Conservation (phyloP, 768 basidiomycete genomes). For the Amanita exitialis region DNA sequence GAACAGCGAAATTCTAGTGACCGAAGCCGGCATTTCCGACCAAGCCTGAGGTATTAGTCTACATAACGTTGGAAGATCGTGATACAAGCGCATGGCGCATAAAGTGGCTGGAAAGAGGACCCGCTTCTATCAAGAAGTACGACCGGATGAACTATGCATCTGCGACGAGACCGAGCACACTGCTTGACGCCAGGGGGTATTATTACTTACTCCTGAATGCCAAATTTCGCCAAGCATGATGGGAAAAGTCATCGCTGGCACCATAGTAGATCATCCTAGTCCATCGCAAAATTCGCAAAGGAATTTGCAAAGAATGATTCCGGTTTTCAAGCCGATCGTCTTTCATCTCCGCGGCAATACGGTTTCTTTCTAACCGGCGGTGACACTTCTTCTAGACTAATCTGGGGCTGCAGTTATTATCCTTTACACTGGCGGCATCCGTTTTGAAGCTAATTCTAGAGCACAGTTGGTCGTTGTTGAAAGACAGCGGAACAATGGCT, state of each 20-base stretch:
- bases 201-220: background rate
- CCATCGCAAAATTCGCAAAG: background rate
- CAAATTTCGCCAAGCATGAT: background rate
- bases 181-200: background rate
- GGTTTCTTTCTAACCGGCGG: background rate
- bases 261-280: background rate
- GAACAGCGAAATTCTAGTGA: slow-evolving; percentile 1
- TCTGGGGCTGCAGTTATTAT: background rate
- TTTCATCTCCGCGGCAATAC: slow-evolving; percentile 7
- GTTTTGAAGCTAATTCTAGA: background rate
- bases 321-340: background rate
- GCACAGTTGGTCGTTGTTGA: background rate
- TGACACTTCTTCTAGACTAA: background rate
- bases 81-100: background rate
- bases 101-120: background rate
- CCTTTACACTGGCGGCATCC: background rate
- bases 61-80: slow-evolving; percentile 3
- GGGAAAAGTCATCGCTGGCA: background rate
- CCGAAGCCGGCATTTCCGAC: slow-evolving; percentile 3
- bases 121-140: background rate
- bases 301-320: background rate
- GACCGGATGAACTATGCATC: background rate
- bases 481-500: background rate
- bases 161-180: background rate
- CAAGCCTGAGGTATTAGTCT: slow-evolving; percentile 1